Evolutionary conservation across 306 rosid genomes (phyloP).

Genomic region (Styphnolobium japonicum): DNA sequence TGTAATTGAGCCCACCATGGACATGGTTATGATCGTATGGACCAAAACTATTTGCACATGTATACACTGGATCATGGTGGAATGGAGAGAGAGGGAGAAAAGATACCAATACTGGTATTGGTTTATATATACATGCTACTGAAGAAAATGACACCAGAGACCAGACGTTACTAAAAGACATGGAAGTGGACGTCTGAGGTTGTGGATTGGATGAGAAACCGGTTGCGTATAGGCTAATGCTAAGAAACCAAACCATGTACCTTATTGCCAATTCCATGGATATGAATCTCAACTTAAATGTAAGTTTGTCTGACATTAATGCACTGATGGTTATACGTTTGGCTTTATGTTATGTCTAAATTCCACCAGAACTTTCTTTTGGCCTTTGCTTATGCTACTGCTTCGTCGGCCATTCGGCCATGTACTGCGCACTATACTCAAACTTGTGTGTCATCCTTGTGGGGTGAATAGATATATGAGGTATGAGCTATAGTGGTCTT

Average conservation of each 20-base stretch:
- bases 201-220: conserved; percentile 25
- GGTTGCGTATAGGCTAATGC: not conserved
- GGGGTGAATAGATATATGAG: no score
- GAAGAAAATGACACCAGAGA: not conserved
- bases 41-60: not conserved
- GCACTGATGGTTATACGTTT: not conserved
- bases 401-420: no score
- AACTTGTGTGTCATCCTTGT: no score
- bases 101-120: not conserved
- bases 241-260: not conserved
- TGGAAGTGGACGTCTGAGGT: conserved; percentile 29
- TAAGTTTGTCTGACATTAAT: not conserved
- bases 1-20: not conserved
- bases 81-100: no score
- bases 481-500: no score
- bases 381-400: not conserved
- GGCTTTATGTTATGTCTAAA: not conserved
- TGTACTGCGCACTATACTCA: no score
- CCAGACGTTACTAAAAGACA: not conserved
- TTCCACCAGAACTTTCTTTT: not conserved
- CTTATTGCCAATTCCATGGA: not conserved
- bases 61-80: no score
- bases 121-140: not conserved
- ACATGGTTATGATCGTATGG: not conserved
- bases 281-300: not conserved